Evolutionary conservation across 176 grass and related monocot species (phyloP).

Genomic region (Eragrostis nindensis): DNA sequence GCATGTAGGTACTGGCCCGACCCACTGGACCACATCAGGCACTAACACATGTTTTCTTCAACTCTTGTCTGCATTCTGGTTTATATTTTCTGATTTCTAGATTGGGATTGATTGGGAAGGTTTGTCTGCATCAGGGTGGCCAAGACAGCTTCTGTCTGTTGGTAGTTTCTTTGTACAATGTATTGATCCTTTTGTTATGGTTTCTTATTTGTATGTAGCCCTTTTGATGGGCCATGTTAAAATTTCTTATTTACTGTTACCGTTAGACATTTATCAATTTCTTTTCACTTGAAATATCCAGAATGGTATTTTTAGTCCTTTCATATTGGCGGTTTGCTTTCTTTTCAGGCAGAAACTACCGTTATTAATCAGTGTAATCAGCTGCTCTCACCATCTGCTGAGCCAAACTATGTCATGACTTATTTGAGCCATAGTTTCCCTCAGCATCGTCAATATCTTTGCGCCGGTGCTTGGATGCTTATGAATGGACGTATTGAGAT

Average conservation of each 20-base stretch:
- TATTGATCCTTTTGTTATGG: background rate
- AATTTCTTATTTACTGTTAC: background rate
- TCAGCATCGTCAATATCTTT: slow-evolving; percentile 90
- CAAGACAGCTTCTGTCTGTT: background rate
- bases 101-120: slow-evolving; percentile 2
- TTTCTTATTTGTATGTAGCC: background rate
- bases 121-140: background rate
- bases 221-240: background rate
- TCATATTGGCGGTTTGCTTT: slow-evolving; percentile 15
- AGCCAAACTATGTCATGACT: slow-evolving; percentile 81
- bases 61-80: background rate
- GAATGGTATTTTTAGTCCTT: slow-evolving; percentile 33
- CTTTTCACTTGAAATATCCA: slow-evolving; percentile 22
- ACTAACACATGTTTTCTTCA: slow-evolving; percentile 21
- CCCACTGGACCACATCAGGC: too few relatives aligned
- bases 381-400: slow-evolving; percentile 82
- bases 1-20: too few relatives aligned
- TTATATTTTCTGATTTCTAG: slow-evolving; percentile 16
- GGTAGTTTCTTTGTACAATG: background rate
- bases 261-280: background rate
- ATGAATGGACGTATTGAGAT: slow-evolving; percentile 91
- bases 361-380: slow-evolving; percentile 97
- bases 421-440: slow-evolving; percentile 89
- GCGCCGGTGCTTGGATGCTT: slow-evolving; percentile 96
- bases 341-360: slow-evolving; percentile 71